These are phyloP conservation scores for Vitis rotundifolia DNA, from an alignment of 164 flowering plant species.

Conservation along the genomic window DNA sequence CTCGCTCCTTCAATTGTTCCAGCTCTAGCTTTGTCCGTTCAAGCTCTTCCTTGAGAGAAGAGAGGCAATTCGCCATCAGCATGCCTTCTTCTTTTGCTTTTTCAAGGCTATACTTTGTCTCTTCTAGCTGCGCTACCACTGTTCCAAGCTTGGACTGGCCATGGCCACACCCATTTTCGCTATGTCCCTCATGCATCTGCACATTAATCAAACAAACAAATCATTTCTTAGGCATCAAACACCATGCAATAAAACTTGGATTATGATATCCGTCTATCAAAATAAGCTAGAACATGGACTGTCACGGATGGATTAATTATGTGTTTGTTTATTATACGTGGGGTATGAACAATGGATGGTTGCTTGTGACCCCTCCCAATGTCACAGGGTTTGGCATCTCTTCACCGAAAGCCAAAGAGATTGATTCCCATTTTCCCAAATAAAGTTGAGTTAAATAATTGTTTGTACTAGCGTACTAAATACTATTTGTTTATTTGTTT, in stretches of 20 bases:
- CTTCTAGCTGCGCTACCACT: constrained; percentile 64
- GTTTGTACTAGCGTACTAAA: neutral
- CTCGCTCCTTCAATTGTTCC: constrained; percentile 38
- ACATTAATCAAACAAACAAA: neutral
- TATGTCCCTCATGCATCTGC: constrained; percentile 20
- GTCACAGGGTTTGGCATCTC: neutral
- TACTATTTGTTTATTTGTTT: neutral
- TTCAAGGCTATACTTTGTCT: constrained; percentile 68
- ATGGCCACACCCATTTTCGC: constrained; percentile 26
- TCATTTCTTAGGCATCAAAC: no score
- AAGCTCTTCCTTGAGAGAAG: constrained; percentile 66
- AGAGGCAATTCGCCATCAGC: constrained; percentile 52
- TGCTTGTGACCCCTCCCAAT: constrained; percentile 2
- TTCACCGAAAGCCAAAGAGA: constrained; percentile 3
- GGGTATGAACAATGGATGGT: neutral
- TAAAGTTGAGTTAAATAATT: constrained; percentile 5
- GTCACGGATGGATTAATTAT: no score
- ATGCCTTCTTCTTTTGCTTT: constrained; percentile 63
- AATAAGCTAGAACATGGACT: no score
- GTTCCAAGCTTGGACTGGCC: constrained; percentile 31
- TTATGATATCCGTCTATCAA: no score
- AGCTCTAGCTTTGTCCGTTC: constrained; percentile 70
- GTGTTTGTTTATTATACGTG: no score
- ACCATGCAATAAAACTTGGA: neutral
- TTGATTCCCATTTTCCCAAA: constrained; percentile 10